phyloP scores from a whole-genome alignment of 176 grass and related monocot genomes.

The Echinochloa phyllopogon region DNA sequence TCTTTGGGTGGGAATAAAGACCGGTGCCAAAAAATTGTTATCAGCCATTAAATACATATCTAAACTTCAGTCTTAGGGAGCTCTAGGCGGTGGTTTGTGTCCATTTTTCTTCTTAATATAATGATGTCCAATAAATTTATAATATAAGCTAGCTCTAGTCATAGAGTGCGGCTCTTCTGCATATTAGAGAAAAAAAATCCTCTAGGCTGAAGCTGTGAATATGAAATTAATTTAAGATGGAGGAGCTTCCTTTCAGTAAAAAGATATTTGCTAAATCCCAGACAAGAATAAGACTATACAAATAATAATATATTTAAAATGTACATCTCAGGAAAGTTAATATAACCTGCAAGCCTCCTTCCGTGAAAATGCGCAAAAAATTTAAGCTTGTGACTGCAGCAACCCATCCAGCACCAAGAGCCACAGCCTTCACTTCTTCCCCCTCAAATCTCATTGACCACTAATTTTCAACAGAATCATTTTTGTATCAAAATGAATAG shows the following conservation, averaged over 20 bases:
- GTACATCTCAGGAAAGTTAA: neutral
- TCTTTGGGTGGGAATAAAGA: neutral
- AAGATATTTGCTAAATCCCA: neutral
- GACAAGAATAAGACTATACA: neutral
- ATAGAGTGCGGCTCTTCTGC: too few relatives aligned
- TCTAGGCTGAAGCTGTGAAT: neutral
- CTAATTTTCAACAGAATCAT: slow-evolving; percentile 41
- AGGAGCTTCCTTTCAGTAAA: neutral
- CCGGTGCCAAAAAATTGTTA: neutral
- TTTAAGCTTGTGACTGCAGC: slow-evolving; percentile 83
- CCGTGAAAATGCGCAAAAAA: slow-evolving; percentile 81
- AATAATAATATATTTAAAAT: neutral
- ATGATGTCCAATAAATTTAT: neutral
- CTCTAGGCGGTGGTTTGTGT: neutral
- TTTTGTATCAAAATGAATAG: slow-evolving; percentile 12
- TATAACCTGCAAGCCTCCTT: slow-evolving; percentile 88
- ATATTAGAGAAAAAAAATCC: neutral
- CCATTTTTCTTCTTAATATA: neutral
- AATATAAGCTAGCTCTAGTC: too few relatives aligned
- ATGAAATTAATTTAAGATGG: neutral
- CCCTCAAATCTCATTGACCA: slow-evolving; percentile 99
- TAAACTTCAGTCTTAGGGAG: neutral
- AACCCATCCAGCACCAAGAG: slow-evolving; percentile 85
- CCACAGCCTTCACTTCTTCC: slow-evolving; percentile 88
- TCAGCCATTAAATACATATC: neutral